These are phyloP conservation scores for Furcasterigmium sp. DNA, from an alignment of 2,329 filamentous ascomycete species.

Conservation along the genomic window DNA sequence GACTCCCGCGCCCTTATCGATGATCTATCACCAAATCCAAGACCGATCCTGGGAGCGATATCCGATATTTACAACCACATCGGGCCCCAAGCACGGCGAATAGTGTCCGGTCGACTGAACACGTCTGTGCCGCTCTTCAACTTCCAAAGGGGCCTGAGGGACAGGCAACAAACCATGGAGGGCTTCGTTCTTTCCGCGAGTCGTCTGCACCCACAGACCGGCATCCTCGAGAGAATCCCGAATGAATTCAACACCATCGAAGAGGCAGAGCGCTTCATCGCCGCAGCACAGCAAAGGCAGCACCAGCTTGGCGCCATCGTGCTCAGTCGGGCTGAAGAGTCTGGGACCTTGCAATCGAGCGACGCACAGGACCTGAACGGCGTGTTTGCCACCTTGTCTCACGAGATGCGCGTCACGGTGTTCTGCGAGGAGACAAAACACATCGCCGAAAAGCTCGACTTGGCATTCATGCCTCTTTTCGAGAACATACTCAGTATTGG, in stretches of 20 bases:
- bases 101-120: constrained; percentile 15
- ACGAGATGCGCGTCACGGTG: too few species aligned
- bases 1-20: constrained; percentile 7
- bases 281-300: constrained; percentile 6
- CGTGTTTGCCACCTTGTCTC: too few species aligned
- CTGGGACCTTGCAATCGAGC: too few species aligned
- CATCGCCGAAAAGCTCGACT: too few species aligned
- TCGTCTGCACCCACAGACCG: constrained; percentile 12
- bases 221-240: constrained; percentile 11
- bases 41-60: constrained; percentile 15
- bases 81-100: constrained; percentile 14
- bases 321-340: too few species aligned
- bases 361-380: too few species aligned
- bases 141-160: constrained; percentile 12
- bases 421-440: too few species aligned
- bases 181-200: constrained; percentile 18
- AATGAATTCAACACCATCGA: constrained; percentile 14
- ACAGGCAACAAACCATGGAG: constrained; percentile 16
- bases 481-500: constrained; percentile 18
- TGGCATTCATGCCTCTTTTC: constrained; percentile 26
- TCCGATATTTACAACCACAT: constrained; percentile 17
- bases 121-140: constrained; percentile 16
- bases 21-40: constrained; percentile 17
- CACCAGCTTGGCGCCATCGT: too few species aligned
- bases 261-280: constrained; percentile 18